Conservation (phyloP, 768 basidiomycete genomes). For the Trametes cinnabarina region DNA sequence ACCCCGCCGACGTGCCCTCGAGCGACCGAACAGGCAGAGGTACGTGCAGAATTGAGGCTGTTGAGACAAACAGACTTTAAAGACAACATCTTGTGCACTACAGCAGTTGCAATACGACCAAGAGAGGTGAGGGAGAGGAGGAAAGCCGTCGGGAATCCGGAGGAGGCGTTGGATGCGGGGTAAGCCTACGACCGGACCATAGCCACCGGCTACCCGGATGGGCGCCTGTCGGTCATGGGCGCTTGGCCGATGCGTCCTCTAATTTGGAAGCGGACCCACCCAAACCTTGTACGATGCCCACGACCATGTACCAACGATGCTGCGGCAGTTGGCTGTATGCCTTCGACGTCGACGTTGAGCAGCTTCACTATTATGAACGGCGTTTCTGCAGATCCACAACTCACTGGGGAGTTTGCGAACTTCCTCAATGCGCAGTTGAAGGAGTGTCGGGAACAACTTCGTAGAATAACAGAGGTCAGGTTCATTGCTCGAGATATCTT, state of each 20-base stretch:
- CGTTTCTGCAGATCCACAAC: neutral
- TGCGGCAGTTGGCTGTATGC: neutral
- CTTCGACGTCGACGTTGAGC: neutral
- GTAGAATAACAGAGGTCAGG: neutral
- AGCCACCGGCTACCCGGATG: constrained; percentile 9
- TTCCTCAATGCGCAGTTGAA: constrained; percentile 11
- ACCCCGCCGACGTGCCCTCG: neutral
- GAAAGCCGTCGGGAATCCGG: neutral
- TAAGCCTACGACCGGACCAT: constrained; percentile 7
- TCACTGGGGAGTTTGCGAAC: constrained; percentile 11
- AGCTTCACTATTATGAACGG: neutral
- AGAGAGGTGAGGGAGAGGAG: neutral
- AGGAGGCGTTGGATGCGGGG: constrained; percentile 3
- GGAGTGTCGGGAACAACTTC: neutral
- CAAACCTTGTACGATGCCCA: neutral
- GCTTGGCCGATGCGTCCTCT: too few species aligned
- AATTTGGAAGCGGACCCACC: neutral
- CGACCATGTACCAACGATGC: neutral
- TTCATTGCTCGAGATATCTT: neutral
- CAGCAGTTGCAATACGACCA: too few species aligned
- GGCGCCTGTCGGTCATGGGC: neutral
- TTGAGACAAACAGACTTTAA: too few species aligned
- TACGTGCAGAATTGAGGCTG: too few species aligned
- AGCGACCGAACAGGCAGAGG: too few species aligned
- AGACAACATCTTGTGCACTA: neutral